A percentile compares a stretch with the other conserved stretches of the same genome.
phyloP scores from a whole-genome alignment of 495 filamentous ascomycete genomes.

The Penicillium goetzii region DNA sequence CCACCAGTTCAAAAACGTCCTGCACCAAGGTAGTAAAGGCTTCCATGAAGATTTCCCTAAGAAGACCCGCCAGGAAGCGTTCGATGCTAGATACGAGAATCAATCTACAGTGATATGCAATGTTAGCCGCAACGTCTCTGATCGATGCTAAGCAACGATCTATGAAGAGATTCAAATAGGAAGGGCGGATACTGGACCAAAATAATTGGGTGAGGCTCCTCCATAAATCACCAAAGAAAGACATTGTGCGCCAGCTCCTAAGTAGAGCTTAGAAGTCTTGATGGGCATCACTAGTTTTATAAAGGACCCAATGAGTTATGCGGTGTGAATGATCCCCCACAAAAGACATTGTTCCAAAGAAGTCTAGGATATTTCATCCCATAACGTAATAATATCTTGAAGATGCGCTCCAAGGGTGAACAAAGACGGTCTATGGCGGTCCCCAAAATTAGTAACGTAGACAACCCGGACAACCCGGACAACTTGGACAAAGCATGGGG shows the following conservation, averaged over 20 bases:
- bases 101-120: not conserved
- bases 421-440: not conserved
- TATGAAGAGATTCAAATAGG: not conserved
- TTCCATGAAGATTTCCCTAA: not conserved
- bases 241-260: not conserved
- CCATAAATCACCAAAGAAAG: not conserved
- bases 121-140: not conserved
- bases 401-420: not conserved
- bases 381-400: not conserved
- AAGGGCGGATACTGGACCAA: not conserved
- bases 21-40: not conserved
- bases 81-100: not conserved
- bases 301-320: not conserved
- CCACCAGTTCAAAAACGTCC: not conserved
- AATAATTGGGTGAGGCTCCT: not conserved
- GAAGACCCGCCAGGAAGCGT: not conserved
- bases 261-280: not conserved
- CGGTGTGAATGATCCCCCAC: not conserved
- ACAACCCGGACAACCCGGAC: not conserved
- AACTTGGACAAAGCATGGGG: not conserved
- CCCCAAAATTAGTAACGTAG: not conserved
- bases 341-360: not conserved
- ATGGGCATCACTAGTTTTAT: too few relatives aligned
- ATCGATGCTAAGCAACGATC: not conserved
- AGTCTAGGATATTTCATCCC: not conserved